phyloP scores from a whole-genome alignment of 164 flowering plant genomes.

The Buxus sempervirens region DNA sequence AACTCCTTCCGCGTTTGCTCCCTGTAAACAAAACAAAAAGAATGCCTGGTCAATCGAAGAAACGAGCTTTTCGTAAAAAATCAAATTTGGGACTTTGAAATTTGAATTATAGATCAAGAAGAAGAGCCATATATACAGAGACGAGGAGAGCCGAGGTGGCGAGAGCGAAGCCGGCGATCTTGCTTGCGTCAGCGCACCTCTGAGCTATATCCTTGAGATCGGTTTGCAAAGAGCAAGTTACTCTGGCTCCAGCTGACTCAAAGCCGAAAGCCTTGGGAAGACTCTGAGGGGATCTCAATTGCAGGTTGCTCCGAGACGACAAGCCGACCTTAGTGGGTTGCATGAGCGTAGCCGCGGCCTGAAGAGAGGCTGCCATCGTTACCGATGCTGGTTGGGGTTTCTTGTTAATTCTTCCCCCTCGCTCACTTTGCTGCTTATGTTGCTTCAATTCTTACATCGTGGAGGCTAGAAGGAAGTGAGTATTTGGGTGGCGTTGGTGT shows the following conservation, averaged over 20 bases:
- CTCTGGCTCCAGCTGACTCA: slow-evolving; percentile 39
- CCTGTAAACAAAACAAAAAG: slow-evolving; percentile 37
- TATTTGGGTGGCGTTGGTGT: slow-evolving; percentile 23
- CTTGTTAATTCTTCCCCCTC: slow-evolving; percentile 1
- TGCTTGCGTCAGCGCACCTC: slow-evolving; percentile 69
- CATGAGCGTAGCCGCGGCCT: slow-evolving; percentile 84
- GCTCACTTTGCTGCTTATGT: background rate
- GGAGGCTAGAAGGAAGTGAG: slow-evolving; percentile 4
- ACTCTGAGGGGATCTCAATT: slow-evolving; percentile 48
- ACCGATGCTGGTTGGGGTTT: background rate
- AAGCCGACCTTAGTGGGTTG: slow-evolving; percentile 65
- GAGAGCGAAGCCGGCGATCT: slow-evolving; percentile 86
- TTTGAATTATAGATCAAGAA: too few relatives aligned
- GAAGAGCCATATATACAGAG: too few relatives aligned
- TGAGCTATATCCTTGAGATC: slow-evolving; percentile 72
- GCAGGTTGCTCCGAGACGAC: slow-evolving; percentile 23
- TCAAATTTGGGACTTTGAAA: too few relatives aligned
- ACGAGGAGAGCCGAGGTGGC: slow-evolving; percentile 89
- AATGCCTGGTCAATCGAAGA: too few relatives aligned
- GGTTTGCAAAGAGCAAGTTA: slow-evolving; percentile 73
- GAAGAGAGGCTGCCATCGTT: slow-evolving; percentile 82
- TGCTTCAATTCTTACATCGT: too few relatives aligned
- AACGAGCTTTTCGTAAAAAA: too few relatives aligned
- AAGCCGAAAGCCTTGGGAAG: slow-evolving; percentile 65
- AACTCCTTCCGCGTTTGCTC: slow-evolving; percentile 84